Evolutionary conservation across 805 yeast species (phyloP).

Genomic region (Cephaloascus fragrans): DNA sequence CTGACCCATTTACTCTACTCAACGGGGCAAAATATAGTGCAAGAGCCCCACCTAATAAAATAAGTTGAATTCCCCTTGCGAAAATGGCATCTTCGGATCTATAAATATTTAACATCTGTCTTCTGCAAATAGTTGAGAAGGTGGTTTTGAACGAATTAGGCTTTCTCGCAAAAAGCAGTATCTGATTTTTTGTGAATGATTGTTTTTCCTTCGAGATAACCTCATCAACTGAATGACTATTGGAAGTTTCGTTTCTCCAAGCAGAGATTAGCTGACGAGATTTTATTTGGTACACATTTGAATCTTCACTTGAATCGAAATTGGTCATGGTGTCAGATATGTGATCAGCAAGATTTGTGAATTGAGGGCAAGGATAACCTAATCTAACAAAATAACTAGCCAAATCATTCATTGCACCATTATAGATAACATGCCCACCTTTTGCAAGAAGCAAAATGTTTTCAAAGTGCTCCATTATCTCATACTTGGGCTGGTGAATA

Average conservation of each 20-base stretch:
- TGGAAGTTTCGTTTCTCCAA: constrained; percentile 12
- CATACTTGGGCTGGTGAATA: constrained; percentile 77
- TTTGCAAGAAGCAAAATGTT: constrained; percentile 63
- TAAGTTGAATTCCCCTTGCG: constrained; percentile 1
- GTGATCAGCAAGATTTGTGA: constrained; percentile 66
- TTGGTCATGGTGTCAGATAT: constrained; percentile 60
- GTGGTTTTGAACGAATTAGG: background rate
- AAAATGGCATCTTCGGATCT: background rate
- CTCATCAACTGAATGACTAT: background rate
- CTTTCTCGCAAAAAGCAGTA: too few species aligned
- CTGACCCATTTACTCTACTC: constrained; percentile 15
- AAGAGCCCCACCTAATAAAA: background rate
- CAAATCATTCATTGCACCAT: constrained; percentile 44
- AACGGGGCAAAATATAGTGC: constrained; percentile 16
- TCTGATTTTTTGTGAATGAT: too few species aligned
- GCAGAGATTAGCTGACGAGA: constrained; percentile 14
- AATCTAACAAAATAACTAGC: constrained; percentile 33
- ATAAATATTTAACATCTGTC: background rate
- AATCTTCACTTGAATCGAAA: constrained; percentile 16
- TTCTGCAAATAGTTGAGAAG: background rate
- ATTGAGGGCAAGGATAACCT: constrained; percentile 49
- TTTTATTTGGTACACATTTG: constrained; percentile 11
- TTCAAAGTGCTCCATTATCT: constrained; percentile 56
- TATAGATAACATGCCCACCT: constrained; percentile 63
- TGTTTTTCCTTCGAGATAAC: background rate